Base-by-base conservation (phyloP, 768 basidiomycete genomes). In the Rhizopogon vulgaris region DNA sequence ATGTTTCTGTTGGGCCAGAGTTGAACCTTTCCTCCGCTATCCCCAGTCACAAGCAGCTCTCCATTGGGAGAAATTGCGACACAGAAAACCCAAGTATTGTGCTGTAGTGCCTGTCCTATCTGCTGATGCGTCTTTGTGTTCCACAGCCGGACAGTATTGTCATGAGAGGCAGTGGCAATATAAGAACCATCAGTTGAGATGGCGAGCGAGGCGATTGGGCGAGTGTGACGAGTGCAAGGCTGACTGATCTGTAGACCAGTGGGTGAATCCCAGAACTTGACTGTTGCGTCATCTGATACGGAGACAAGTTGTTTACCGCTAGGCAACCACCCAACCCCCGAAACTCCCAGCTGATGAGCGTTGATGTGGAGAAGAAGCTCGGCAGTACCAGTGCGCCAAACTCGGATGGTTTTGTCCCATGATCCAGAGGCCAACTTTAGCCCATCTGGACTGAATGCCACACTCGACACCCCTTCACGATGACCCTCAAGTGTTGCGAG, bases 211-310 rank as follows among this genome's bases (percentile, higher is more conserved):
- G 58, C 62, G 52, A 69, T 59, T 52, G 63, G 56, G 38, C 59
- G 61, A 15, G 59, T 58, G 49, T 67, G 60, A 40, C 65, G 63
- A 39, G 40, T 60, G 34, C 65, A 60, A 28, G 68, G 64, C 10
- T 62, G 60, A n/a, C 68, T 64, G 48, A 67, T 38, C 47, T 68
- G 68, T 8, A 62, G 55, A 8, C 66, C 65, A 0, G 59, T 56
- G 52, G 58, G 32, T 55, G 57, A 59, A 48, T 65, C 60, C 68
- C 66, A 69, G 30, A 67, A 50, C n/a, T 58, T 66, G 32, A 67
- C 54, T 2, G 67, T 56, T 10, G 28, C 38, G 22, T 64, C 63
- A 4, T 28, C 37, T 2, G 60, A 52, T 15, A 43, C 51, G 18
- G 58, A 51, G 36, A 59, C 49, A 10, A 63, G 39, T 24, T 48